Evolutionary conservation across 2,329 filamentous ascomycete genomes (phyloP).

Genomic region (Ophiostoma populinum): DNA sequence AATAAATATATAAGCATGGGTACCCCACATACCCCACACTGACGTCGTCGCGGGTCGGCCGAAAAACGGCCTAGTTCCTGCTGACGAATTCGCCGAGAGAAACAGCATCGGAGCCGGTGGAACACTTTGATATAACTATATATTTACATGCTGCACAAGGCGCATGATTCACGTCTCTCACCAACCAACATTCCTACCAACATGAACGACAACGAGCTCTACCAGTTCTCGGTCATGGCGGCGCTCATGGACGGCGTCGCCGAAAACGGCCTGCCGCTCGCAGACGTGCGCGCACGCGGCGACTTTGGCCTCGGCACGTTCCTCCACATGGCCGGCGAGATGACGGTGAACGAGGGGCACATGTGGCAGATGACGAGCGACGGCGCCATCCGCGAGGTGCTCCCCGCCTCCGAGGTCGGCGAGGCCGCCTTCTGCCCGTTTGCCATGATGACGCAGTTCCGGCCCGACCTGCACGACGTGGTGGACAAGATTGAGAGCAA

Average conservation of each 20-base stretch:
- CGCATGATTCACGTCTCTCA: too few relatives aligned
- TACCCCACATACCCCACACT: too few relatives aligned
- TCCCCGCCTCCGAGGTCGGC: background rate
- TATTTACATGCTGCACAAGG: too few relatives aligned
- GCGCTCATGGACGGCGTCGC: constrained; percentile 2
- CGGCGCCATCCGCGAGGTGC: background rate
- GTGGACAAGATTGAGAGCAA: background rate
- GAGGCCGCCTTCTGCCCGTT: constrained; percentile 1
- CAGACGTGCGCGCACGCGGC: background rate
- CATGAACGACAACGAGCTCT: background rate
- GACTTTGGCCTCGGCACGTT: constrained; percentile 1
- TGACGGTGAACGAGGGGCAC: background rate
- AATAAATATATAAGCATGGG: too few relatives aligned
- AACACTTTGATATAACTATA: too few relatives aligned
- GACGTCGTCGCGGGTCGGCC: too few relatives aligned
- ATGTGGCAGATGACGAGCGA: constrained; percentile 1
- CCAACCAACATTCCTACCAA: background rate
- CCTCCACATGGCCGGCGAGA: constrained; percentile 1
- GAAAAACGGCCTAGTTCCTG: too few relatives aligned
- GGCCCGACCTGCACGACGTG: background rate
- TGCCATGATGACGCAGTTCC: constrained; percentile 1
- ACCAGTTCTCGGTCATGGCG: constrained; percentile 2
- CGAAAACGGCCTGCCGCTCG: background rate
- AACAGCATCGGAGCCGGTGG: too few relatives aligned
- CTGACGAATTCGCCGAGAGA: too few relatives aligned